These are phyloP conservation scores for Penicillium turbatum DNA, from an alignment of 495 filamentous ascomycete genomes.

Conservation along the genomic window DNA sequence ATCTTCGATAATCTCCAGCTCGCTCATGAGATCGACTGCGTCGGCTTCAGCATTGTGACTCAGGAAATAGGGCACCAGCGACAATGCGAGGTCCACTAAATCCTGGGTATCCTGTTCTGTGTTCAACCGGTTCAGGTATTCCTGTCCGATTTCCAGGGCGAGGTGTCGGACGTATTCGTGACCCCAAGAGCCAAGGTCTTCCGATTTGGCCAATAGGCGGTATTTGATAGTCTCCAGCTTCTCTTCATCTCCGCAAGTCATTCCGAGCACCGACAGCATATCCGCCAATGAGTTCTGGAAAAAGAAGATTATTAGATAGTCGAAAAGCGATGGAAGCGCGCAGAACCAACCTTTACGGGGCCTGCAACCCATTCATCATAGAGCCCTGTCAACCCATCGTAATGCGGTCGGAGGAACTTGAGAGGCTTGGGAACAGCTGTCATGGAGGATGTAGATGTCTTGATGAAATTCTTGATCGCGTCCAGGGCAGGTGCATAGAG, in stretches of 20 bases:
- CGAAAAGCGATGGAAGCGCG: background rate
- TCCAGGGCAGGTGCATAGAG: slow-evolving; percentile 92
- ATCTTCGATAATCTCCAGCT: slow-evolving; percentile 92
- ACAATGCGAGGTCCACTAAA: slow-evolving; percentile 72
- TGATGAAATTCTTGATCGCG: slow-evolving; percentile 94
- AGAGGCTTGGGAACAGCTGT: slow-evolving; percentile 97
- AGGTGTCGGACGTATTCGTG: slow-evolving; percentile 98
- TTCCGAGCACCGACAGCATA: slow-evolving; percentile 93
- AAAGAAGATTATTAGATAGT: slow-evolving; percentile 5
- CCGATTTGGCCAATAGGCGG: slow-evolving; percentile 79
- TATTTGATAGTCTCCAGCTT: slow-evolving; percentile 94
- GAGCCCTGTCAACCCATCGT: slow-evolving; percentile 74
- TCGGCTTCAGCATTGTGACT: slow-evolving; percentile 98
- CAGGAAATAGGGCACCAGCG: slow-evolving; percentile 89
- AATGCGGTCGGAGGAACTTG: slow-evolving; percentile 96
- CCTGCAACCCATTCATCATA: slow-evolving; percentile 86
- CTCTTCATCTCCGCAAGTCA: slow-evolving; percentile 98
- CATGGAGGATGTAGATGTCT: slow-evolving; percentile 98
- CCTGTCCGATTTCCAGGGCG: slow-evolving; percentile 91
- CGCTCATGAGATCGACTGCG: slow-evolving; percentile 93
- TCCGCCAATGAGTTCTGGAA: slow-evolving; percentile 76
- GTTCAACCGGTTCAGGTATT: slow-evolving; percentile 74
- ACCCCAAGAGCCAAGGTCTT: slow-evolving; percentile 95
- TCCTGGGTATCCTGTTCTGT: slow-evolving; percentile 62
- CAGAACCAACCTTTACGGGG: slow-evolving; percentile 64